Conservation (phyloP, 371 early-diverging fungal genomes). For the Smittium mucronatum region DNA sequence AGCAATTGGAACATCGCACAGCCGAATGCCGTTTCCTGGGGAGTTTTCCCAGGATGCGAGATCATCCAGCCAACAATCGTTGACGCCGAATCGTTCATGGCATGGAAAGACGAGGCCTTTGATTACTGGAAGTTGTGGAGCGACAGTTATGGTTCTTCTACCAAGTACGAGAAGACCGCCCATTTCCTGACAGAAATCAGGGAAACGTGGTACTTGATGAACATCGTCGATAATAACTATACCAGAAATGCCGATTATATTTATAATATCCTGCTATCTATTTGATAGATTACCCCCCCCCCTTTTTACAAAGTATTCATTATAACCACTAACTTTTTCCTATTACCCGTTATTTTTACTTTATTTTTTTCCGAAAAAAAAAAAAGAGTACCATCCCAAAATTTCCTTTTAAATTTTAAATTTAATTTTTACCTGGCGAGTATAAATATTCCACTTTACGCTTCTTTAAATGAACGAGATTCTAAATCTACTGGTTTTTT, state of each 20-base stretch:
- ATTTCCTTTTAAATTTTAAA: too few species aligned
- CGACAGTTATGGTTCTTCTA: conserved; percentile 39
- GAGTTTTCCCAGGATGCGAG: conserved; percentile 95
- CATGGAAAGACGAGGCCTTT: conserved; percentile 97
- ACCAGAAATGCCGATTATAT: conserved; percentile 48
- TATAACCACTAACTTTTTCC: too few species aligned
- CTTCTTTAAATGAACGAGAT: too few species aligned
- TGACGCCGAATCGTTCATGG: conserved; percentile 80
- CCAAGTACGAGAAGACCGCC: conserved; percentile 37
- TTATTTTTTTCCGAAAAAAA: too few species aligned
- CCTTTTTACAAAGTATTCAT: too few species aligned
- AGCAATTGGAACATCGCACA: conserved; percentile 73
- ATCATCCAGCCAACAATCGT: conserved; percentile 94
- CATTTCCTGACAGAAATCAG: conserved; percentile 52
- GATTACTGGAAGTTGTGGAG: conserved; percentile 90
- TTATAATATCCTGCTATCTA: conserved; percentile 18
- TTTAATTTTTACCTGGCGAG: too few species aligned
- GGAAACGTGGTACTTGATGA: conserved; percentile 79
- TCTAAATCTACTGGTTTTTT: too few species aligned
- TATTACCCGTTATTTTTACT: too few species aligned
- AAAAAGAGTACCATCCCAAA: too few species aligned
- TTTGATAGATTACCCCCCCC: too few species aligned
- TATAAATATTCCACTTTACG: too few species aligned
- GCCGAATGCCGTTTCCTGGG: conserved; percentile 96
- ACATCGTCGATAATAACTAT: conserved; percentile 92